These are phyloP conservation scores for Picea glauca DNA, from an alignment of 75 land plant genomes.

Conservation along the genomic window DNA sequence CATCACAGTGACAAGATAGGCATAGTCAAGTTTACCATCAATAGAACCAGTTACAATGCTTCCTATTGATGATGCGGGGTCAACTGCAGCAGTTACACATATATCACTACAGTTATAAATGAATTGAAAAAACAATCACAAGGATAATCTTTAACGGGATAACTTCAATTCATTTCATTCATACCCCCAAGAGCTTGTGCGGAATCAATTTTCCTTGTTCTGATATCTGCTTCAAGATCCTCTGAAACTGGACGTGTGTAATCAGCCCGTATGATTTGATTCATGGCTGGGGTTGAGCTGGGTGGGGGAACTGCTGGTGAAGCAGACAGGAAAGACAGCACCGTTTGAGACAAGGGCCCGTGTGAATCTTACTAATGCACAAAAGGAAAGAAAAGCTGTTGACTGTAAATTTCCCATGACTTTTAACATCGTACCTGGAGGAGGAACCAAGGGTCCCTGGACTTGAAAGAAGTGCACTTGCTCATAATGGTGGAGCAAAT, in stretches of 20 bases:
- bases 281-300: not conserved
- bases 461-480: slow-evolving; percentile 68
- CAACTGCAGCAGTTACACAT: not conserved
- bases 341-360: not conserved
- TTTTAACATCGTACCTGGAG: slow-evolving; percentile 33
- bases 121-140: not conserved
- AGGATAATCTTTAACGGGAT: not conserved
- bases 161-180: not conserved
- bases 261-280: slow-evolving; percentile 1
- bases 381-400: too few species aligned
- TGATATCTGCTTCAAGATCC: not conserved
- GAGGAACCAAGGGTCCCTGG: slow-evolving; percentile 48
- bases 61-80: slow-evolving; percentile 20
- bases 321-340: not conserved
- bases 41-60: slow-evolving; percentile 56
- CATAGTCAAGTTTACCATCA: slow-evolving; percentile 78
- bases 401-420: too few species aligned
- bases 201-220: slow-evolving; percentile 5
- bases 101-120: not conserved
- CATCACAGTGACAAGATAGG: slow-evolving; percentile 72
- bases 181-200: slow-evolving; percentile 9
- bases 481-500: slow-evolving; percentile 74
- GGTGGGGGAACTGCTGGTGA: slow-evolving; percentile 4
- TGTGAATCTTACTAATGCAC: too few species aligned
- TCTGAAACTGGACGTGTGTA: slow-evolving; percentile 6